Conservation (phyloP, 208 protist genomes). For the Angomonas ambiguus region DNA sequence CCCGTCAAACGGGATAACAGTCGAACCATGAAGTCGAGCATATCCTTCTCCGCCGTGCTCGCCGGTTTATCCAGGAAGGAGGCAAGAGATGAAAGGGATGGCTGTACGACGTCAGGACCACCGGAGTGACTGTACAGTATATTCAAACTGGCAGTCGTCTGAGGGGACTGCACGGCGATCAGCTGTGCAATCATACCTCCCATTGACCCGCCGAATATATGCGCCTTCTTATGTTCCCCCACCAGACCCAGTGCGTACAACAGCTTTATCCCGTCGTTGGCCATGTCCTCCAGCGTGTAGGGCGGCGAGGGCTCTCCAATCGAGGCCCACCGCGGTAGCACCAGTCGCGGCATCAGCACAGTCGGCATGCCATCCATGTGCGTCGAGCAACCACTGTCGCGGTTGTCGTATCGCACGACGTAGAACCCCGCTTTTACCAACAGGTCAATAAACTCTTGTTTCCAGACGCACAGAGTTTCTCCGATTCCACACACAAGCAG, state of each 20-base stretch:
- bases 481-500: conserved; percentile 55
- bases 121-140: conserved; percentile 55
- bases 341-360: conserved; percentile 31
- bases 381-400: conserved; percentile 64
- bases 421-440: conserved; percentile 41
- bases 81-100: conserved; percentile 24
- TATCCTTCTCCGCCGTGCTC: conserved; percentile 25
- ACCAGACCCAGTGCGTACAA: conserved; percentile 41
- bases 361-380: conserved; percentile 35
- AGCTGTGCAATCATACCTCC: conserved; percentile 78
- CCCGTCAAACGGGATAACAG: conserved; percentile 20
- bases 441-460: conserved; percentile 22
- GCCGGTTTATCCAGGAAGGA: conserved; percentile 38
- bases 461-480: conserved; percentile 16
- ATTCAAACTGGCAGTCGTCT: conserved; percentile 39
- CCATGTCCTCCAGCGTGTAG: conserved; percentile 74
- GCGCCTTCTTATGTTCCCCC: conserved; percentile 30
- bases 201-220: conserved; percentile 64
- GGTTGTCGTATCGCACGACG: conserved; percentile 77
- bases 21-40: conserved; percentile 36
- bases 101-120: conserved; percentile 32
- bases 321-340: conserved; percentile 41
- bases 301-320: conserved; percentile 32
- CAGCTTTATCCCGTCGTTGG: conserved; percentile 44
- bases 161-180: conserved; percentile 47